Evolutionary conservation across 2,329 filamentous ascomycete species (phyloP), one percentile per base, ranked within the genome.

Genomic region (Aspergillus sojae): DNA sequence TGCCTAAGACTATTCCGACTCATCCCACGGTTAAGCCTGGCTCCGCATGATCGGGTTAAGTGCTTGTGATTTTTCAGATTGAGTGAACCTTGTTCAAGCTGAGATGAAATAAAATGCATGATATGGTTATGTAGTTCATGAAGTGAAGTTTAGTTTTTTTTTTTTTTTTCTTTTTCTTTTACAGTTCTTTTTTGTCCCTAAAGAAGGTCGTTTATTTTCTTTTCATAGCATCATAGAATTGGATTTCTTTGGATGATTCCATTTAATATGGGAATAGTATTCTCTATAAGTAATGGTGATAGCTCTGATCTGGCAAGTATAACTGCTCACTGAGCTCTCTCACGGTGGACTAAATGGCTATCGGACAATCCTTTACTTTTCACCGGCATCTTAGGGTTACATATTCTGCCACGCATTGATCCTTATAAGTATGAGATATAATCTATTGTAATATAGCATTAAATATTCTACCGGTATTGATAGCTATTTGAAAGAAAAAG

Each of bases 1-100:
- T 80, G 62, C 68, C 76, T 11, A 74, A 71, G 46, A 76, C 73
- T 9, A 57, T 79, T 10, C 77, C 76, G 26, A 79, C 76, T 21
- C 73, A 71, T 62, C 76, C 77, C 46, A 67, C 67, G 11, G 57
- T 64, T 5, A 61, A 60, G 36, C 54, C 64, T n/a, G 59, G 59
- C 46, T 50, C 43, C n/a, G 55, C 55, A 54, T 62, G 19, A 65
- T 34, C 7, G 14, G 16, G 19, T 11, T 23, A 21, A 23, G 43
- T 23, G 6, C 43, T 30, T 50, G 23, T 30, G 1, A 14, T 10
- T 9, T 48, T 7, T 48, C 45, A 48, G 46, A 19, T 50, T 10
- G 16, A n/a, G 30, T n/a, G 28, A 11, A 6, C 2, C 5, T 19
- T 32, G 48, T 30, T 32, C 26, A 2, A 57, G 26, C 9, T 19